Percentiles rank a stretch among this genome's conserved stretches.
Evolutionary conservation across 208 protist genomes (phyloP).

Genomic region (Trypanosoma melophagium): DNA sequence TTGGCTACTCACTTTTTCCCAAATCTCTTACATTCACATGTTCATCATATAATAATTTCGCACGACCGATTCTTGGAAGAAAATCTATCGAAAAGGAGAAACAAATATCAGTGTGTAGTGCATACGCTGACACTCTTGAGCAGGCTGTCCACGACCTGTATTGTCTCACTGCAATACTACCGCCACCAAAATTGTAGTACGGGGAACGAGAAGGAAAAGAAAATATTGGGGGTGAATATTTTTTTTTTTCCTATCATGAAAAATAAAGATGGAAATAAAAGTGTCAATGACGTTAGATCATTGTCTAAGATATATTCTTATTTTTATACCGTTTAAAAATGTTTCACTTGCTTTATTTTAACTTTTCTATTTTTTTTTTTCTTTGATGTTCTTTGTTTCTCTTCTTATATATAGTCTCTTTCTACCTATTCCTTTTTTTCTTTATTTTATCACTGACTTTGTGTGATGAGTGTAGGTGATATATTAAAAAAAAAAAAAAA

Average conservation of each 20-base stretch:
- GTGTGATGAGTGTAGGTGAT: background rate
- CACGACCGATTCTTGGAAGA: constrained; percentile 7
- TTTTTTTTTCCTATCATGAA: background rate
- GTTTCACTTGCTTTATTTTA: constrained; percentile 1
- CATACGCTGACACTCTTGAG: constrained; percentile 18
- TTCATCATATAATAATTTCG: constrained; percentile 6
- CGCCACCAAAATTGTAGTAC: constrained; percentile 7
- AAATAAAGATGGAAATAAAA: too few species aligned
- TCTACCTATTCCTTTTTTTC: constrained; percentile 24
- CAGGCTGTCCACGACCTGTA: constrained; percentile 4
- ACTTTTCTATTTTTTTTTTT: constrained; percentile 17
- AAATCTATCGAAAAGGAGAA: background rate
- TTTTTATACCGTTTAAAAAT: background rate
- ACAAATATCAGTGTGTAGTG: background rate
- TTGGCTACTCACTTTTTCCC: constrained; percentile 25
- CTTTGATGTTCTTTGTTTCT: constrained; percentile 17
- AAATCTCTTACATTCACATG: constrained; percentile 19
- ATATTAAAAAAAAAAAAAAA: background rate
- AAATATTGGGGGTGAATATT: constrained; percentile 7
- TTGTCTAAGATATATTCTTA: too few species aligned
- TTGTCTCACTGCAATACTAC: background rate
- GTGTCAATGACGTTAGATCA: too few species aligned
- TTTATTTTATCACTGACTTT: constrained; percentile 10
- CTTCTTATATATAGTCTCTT: constrained; percentile 4
- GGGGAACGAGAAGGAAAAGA: background rate